Conservation (phyloP, 805 yeast species). For the Nakazawaea molendinolei region DNA sequence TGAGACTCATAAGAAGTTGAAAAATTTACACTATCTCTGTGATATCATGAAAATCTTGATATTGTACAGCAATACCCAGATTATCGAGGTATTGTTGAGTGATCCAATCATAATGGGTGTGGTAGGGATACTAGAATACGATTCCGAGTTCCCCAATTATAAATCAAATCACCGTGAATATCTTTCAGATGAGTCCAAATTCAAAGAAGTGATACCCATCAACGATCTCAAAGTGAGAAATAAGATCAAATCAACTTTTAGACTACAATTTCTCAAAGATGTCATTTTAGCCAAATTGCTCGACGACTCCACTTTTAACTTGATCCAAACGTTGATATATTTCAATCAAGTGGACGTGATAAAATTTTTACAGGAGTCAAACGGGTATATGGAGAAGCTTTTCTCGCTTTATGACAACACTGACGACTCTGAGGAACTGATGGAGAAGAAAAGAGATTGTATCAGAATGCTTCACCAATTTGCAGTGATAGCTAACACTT, state of each 20-base stretch:
- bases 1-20: constrained; percentile 46
- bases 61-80: constrained; percentile 60
- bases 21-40: constrained; percentile 58
- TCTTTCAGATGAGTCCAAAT: constrained; percentile 47
- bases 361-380: constrained; percentile 45
- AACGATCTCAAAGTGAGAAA: constrained; percentile 39
- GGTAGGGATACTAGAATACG: constrained; percentile 82
- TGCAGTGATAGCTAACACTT: constrained; percentile 62
- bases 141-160: constrained; percentile 73
- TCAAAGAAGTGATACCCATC: constrained; percentile 68
- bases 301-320: constrained; percentile 72
- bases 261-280: constrained; percentile 77
- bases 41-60: constrained; percentile 67
- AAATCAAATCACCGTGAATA: constrained; percentile 78
- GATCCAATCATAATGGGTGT: constrained; percentile 51
- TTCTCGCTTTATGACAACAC: constrained; percentile 45
- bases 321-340: constrained; percentile 62
- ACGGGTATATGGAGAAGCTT: constrained; percentile 47
- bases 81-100: constrained; percentile 50
- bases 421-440: constrained; percentile 6
- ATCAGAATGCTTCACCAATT: constrained; percentile 76
- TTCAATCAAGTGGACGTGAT: constrained; percentile 64
- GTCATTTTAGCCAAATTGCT: constrained; percentile 75
- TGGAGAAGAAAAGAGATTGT: constrained; percentile 53
- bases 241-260: constrained; percentile 67